phyloP scores from a whole-genome alignment of 495 filamentous ascomycete species.

The Tricharina praecox region DNA sequence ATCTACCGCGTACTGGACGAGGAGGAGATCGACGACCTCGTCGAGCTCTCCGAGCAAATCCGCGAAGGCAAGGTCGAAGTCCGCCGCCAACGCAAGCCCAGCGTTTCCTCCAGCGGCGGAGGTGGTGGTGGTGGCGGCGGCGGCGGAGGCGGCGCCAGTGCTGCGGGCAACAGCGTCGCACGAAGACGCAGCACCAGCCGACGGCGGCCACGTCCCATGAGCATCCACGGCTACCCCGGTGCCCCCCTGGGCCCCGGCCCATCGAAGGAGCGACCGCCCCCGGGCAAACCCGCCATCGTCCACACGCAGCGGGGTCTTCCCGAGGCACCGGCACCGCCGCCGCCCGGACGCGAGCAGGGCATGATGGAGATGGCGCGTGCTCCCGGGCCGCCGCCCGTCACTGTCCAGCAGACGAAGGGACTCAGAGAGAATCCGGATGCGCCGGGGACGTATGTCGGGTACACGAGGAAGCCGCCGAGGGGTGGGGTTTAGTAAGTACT shows the following conservation, averaged over 20 bases:
- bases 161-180: no score
- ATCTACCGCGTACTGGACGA: conserved; percentile 21
- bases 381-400: background rate
- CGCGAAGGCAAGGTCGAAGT: conserved; percentile 18
- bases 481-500: no score
- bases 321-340: conserved; percentile 1
- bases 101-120: conserved; percentile 11
- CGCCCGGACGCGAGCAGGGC: background rate
- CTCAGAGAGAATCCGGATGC: conserved; percentile 16
- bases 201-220: conserved; percentile 10
- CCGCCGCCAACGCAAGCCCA: conserved; percentile 14
- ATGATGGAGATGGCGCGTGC: background rate
- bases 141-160: conserved; percentile 11
- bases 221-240: conserved; percentile 19
- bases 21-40: conserved; percentile 21
- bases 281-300: conserved; percentile 23
- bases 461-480: conserved; percentile 23
- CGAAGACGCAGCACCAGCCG: conserved; percentile 8
- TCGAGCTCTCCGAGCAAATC: conserved; percentile 21
- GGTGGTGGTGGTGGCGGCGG: no score
- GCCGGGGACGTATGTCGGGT: conserved; percentile 23
- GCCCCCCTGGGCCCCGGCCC: conserved; percentile 15
- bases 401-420: conserved; percentile 1
- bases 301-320: background rate
- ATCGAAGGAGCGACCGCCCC: conserved; percentile 19